phyloP scores from a whole-genome alignment of 495 filamentous ascomycete species.

The Penicillium diatomitis region DNA sequence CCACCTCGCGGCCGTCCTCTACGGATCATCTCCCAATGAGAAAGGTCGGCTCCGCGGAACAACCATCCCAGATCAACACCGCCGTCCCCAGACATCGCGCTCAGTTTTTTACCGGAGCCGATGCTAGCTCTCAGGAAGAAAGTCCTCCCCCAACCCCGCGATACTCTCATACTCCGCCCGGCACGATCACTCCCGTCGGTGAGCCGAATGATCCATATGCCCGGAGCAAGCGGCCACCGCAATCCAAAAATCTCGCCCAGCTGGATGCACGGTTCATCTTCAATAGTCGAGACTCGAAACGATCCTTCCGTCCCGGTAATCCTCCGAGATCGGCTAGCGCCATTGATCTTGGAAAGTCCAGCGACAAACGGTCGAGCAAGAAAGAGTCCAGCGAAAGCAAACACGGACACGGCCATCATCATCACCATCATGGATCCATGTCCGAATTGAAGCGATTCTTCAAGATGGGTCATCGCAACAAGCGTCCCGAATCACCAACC shows the following conservation, averaged over 20 bases:
- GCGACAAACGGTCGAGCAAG: conserved; percentile 38
- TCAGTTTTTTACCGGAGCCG: conserved; percentile 66
- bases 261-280: conserved; percentile 88
- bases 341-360: conserved; percentile 34
- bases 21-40: conserved; percentile 30
- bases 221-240: conserved; percentile 67
- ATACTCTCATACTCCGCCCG: conserved; percentile 48
- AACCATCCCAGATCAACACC: conserved; percentile 19
- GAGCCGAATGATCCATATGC: conserved; percentile 86
- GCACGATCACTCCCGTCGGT: conserved; percentile 67
- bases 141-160: conserved; percentile 49
- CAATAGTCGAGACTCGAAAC: conserved; percentile 46
- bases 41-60: conserved; percentile 31
- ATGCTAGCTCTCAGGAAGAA: conserved; percentile 40
- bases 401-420: conserved; percentile 25
- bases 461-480: conserved; percentile 57
- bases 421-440: conserved; percentile 68
- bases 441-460: conserved; percentile 92
- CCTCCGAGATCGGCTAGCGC: conserved; percentile 38
- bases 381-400: conserved; percentile 28
- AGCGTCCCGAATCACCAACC: conserved; percentile 54
- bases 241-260: conserved; percentile 53
- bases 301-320: conserved; percentile 25
- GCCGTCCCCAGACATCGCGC: conserved; percentile 50
- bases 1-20: conserved; percentile 39